Evolutionary conservation across 2,329 filamentous ascomycete species (phyloP), one percentile per base, ranked within the genome.

Genomic region (Penicillium verrucosum): DNA sequence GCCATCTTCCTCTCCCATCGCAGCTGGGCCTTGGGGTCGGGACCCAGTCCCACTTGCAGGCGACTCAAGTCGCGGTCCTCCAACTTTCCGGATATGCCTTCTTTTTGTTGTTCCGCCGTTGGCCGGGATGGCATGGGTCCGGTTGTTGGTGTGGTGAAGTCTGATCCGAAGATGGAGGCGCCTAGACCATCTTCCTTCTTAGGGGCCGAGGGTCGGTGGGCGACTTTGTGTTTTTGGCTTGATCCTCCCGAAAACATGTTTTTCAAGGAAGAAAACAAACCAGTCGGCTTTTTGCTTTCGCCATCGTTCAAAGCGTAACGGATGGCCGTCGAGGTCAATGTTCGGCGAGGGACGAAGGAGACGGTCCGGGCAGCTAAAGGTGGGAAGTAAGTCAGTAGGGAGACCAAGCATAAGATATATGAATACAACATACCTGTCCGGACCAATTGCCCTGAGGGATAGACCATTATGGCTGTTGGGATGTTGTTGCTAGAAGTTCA

Each of bases 1-100:
- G 96, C 84, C 82, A 92, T 91, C 75, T 88, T 91, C 67, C 90
- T 83, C 78, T 96, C 86, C 85, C 89, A 96, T 56, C 87, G 82
- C 52, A 86, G 79, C 56, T 92, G 85, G 56, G 81, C 81, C 43
- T 81, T 76, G 16, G 92, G 92, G 64, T 89, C 84, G 5, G 94
- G 94, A 72, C 96, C 89, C 45, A 90, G 76, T 29, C 83, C 82
- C 55, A 82, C 78, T 54, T 83, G 82, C 78, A 89, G 83, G 64
- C 81, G 81, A 37, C 80, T 67, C 36, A 70, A 75, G 66, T 83
- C 80, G 48, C 79, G 78, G 25, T 70, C 46, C 38, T 70, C 68
- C 27, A 77, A 60, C 6, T 63, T 54, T 9, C 61, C 32, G 34
- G 56, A 34, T 4, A 8, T 43, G 3, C 34, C 48, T 23, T 63